A percentile compares a stretch with the other conserved stretches of the same genome.
Conservation (phyloP, 352 stramenopile genomes). For the Labyrinthula sp. region DNA sequence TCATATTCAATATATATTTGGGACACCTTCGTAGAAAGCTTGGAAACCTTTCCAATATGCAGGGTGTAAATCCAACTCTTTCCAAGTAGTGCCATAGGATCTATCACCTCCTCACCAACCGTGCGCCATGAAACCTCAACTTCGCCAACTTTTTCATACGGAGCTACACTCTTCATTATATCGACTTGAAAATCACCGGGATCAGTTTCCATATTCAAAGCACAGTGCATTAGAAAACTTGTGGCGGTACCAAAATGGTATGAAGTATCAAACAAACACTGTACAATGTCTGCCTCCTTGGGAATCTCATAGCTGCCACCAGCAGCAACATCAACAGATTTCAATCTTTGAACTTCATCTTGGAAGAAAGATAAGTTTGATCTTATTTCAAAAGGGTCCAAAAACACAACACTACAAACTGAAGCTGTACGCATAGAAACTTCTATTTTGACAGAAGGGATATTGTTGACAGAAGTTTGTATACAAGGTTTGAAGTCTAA, state of each 20-base stretch:
- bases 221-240: constrained; percentile 67
- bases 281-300: constrained; percentile 58
- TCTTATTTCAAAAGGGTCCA: constrained; percentile 73
- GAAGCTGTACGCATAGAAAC: too few relatives aligned
- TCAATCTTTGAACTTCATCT: constrained; percentile 44
- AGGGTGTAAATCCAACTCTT: constrained; percentile 62
- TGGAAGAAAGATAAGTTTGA: constrained; percentile 62
- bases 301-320: constrained; percentile 64
- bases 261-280: constrained; percentile 68
- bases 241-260: constrained; percentile 65
- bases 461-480: constrained; percentile 44
- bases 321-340: constrained; percentile 41
- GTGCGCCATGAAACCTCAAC: constrained; percentile 59
- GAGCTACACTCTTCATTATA: constrained; percentile 62
- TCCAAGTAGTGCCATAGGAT: constrained; percentile 42
- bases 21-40: constrained; percentile 60
- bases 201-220: constrained; percentile 71
- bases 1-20: constrained; percentile 72
- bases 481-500: constrained; percentile 68
- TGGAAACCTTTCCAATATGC: constrained; percentile 31
- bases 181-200: constrained; percentile 58
- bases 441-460: constrained; percentile 66
- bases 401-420: constrained; percentile 64
- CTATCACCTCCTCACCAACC: constrained; percentile 23
- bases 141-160: constrained; percentile 73